phyloP scores from a whole-genome alignment of 257 asterid genomes.

The Solanum paucissectum region DNA sequence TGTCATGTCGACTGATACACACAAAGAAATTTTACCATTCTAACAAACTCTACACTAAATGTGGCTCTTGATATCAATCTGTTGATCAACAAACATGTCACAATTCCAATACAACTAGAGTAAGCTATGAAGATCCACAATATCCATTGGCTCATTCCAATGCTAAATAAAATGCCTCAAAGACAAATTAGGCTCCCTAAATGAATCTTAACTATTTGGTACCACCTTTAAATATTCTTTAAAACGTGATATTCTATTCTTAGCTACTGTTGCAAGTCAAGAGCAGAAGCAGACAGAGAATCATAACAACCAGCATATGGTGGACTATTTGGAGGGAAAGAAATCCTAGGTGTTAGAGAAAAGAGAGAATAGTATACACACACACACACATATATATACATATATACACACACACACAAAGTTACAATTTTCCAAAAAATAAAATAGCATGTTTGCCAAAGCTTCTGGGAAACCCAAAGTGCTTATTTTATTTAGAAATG shows the following conservation, averaged over 20 bases:
- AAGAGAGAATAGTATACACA: too few species aligned
- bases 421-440: background rate
- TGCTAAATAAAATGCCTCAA: background rate
- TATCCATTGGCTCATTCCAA: background rate
- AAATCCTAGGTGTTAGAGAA: background rate
- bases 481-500: background rate
- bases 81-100: background rate
- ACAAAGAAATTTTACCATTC: background rate
- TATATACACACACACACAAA: background rate
- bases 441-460: background rate
- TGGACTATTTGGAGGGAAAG: background rate
- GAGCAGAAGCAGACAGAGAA: background rate
- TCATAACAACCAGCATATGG: background rate
- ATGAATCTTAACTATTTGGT: background rate
- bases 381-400: too few species aligned
- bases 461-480: background rate
- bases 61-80: background rate
- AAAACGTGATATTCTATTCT: background rate
- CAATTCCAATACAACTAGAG: background rate
- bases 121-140: background rate
- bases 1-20: background rate
- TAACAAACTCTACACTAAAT: background rate
- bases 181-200: background rate
- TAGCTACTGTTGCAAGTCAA: background rate
- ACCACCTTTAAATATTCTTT: background rate